Base-by-base conservation (phyloP, 2,329 filamentous ascomycete genomes). In the Shiraia bambusicola region DNA sequence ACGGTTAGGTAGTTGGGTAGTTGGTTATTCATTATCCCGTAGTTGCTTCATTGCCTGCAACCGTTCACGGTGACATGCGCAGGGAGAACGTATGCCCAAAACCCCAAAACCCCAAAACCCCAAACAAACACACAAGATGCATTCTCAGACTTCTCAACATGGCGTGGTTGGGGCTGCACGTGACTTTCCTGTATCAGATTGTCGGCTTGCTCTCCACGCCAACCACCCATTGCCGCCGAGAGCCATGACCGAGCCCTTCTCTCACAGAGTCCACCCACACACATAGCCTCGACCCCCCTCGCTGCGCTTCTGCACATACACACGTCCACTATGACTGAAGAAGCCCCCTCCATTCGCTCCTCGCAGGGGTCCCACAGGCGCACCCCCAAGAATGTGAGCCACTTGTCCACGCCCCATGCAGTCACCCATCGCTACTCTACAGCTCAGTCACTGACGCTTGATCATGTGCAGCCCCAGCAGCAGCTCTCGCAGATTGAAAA, bases 401-500 rank as follows among this genome's bases (percentile, higher is more conserved):
- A 43, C 28, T 38, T 30, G 34, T 47, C 24, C 34, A 32, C 40
- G 38, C 42, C 36, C 40, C 32, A 33, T 40, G 37, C 42, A 37
- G 22, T 37, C 37, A 31, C 31, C 32, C 35, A 37, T 27, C 27
- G 28, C 34, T 15, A 16, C 32, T 24, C 37, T 38, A 26, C 32
- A 10, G 38, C 13, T 36, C 45, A 38, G 35, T 39, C 43, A 40
- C 58, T 61, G 46, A 59, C 50, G 16, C 29, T 42, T 19, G 45
- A 33, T 41, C 33, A 34, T 31, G 56, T 56, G 50, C 62, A 87
- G 85, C 76, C 82, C 70, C 75, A 83, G 75, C 76, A 88, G 76
- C 77, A 88, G 56, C 80, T 98, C 55, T 96, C 92, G 37, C 92
- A 95, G 70, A 98, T 98, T 71, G 93, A 98, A 75, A 97, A 96